phyloP scores from a whole-genome alignment of 1,284 basidiomycete species.

The Irpex lacteus region DNA sequence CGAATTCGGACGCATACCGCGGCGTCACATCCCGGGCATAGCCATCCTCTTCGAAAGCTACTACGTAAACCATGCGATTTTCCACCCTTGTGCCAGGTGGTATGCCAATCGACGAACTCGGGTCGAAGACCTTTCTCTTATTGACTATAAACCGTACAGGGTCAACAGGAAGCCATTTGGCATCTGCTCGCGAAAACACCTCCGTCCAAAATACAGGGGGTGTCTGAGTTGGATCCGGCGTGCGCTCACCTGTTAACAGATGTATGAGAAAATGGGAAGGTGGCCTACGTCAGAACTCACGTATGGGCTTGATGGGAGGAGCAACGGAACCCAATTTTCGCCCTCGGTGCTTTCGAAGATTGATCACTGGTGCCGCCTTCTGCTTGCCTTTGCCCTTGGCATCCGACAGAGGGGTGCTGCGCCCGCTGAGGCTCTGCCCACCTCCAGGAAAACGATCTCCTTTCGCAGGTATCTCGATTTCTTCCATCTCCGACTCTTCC shows the following conservation, averaged over 20 bases:
- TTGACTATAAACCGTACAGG: slow-evolving; percentile 81
- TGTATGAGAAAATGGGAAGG: neutral
- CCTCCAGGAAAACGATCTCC: slow-evolving; percentile 31
- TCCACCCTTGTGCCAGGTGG: slow-evolving; percentile 40
- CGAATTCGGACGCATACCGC: slow-evolving; percentile 80
- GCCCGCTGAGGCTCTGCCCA: slow-evolving; percentile 38
- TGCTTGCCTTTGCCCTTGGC: slow-evolving; percentile 53
- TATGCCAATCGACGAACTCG: slow-evolving; percentile 41
- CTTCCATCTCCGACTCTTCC: slow-evolving; percentile 39
- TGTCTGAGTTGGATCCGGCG: slow-evolving; percentile 52
- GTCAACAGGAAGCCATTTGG: slow-evolving; percentile 92
- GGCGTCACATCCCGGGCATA: slow-evolving; percentile 74
- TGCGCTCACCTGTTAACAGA: slow-evolving; percentile 13
- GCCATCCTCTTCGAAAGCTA: slow-evolving; percentile 92
- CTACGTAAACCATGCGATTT: slow-evolving; percentile 91
- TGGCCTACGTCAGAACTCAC: slow-evolving; percentile 1
- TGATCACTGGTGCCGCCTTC: slow-evolving; percentile 50
- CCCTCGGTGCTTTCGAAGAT: slow-evolving; percentile 53
- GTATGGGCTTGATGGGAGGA: slow-evolving; percentile 14
- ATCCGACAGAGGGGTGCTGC: slow-evolving; percentile 31
- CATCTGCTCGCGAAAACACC: slow-evolving; percentile 91
- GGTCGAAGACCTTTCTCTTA: slow-evolving; percentile 84
- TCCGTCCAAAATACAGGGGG: slow-evolving; percentile 98
- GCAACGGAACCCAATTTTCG: slow-evolving; percentile 30
- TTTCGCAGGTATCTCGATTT: slow-evolving; percentile 25